A percentile compares a stretch with the other conserved stretches of the same genome.
These are phyloP conservation scores for Penicillium aurantiogriseum DNA, from an alignment of 2,329 filamentous ascomycete species.

Conservation along the genomic window DNA sequence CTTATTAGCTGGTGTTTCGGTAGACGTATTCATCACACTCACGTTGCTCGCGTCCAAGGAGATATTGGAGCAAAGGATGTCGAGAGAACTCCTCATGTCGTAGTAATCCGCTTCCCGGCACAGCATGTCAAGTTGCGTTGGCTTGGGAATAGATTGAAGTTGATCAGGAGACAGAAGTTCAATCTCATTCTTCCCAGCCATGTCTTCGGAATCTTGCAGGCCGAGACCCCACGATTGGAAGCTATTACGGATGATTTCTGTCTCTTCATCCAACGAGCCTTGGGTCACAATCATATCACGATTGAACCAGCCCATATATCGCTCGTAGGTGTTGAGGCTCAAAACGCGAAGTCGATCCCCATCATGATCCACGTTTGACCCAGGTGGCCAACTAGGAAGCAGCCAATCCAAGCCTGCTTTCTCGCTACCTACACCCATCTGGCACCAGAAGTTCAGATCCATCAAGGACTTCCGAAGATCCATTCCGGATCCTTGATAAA, in stretches of 20 bases:
- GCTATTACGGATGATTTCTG: constrained; percentile 63
- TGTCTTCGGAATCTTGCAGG: constrained; percentile 56
- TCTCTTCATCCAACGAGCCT: constrained; percentile 51
- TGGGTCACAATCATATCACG: constrained; percentile 55
- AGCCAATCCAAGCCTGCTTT: constrained; percentile 90
- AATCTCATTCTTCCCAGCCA: constrained; percentile 42
- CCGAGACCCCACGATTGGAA: constrained; percentile 69
- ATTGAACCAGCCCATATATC: constrained; percentile 73
- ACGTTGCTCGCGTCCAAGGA: constrained; percentile 31
- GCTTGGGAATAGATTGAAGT: constrained; percentile 16
- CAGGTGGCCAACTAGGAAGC: constrained; percentile 71
- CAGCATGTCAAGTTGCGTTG: constrained; percentile 30
- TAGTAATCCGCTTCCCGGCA: constrained; percentile 29
- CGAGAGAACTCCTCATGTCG: constrained; percentile 39
- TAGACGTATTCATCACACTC: constrained; percentile 10
- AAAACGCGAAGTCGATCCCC: constrained; percentile 72
- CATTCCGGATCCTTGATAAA: constrained; percentile 67
- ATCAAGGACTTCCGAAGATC: constrained; percentile 80
- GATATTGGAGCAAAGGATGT: constrained; percentile 33
- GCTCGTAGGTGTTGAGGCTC: constrained; percentile 74
- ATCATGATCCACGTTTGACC: constrained; percentile 65
- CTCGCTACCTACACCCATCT: constrained; percentile 88
- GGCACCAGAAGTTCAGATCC: constrained; percentile 94
- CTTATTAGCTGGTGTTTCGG: constrained; percentile 15
- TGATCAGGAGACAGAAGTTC: constrained; percentile 3